These are phyloP conservation scores for Herpetomonas tarakana DNA, from an alignment of 208 protist species.

Conservation along the genomic window DNA sequence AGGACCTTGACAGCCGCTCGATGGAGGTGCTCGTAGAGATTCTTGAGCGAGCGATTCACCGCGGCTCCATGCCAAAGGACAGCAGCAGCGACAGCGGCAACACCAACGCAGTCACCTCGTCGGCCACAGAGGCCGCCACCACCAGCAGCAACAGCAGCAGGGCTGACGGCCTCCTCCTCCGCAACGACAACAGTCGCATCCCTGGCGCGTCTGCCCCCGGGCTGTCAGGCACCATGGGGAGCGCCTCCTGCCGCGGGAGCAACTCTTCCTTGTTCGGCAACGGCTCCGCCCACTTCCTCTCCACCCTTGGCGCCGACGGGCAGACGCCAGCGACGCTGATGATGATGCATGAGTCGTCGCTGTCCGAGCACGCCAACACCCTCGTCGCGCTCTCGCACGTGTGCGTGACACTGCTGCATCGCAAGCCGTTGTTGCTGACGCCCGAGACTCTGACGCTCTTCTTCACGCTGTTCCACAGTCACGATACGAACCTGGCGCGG, in stretches of 20 bases:
- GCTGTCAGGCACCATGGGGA: neutral
- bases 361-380: constrained; percentile 28
- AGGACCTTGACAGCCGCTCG: constrained; percentile 55
- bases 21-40: constrained; percentile 59
- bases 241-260: neutral
- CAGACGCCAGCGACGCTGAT: neutral
- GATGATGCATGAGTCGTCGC: neutral
- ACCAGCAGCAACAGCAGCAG: neutral
- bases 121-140: neutral
- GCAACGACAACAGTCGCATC: too few relatives aligned
- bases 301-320: constrained; percentile 2
- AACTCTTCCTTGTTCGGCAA: neutral
- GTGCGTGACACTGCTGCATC: constrained; percentile 51
- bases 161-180: neutral
- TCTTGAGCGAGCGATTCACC: constrained; percentile 27
- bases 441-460: constrained; percentile 30
- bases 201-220: too few relatives aligned
- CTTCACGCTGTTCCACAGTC: constrained; percentile 38
- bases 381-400: constrained; percentile 39
- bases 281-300: constrained; percentile 3
- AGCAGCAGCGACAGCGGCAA: constrained; percentile 11
- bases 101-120: neutral
- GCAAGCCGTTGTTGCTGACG: constrained; percentile 26
- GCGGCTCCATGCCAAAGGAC: constrained; percentile 36
- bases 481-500: constrained; percentile 36